A percentile compares a stretch with the other conserved stretches of the same genome.
Evolutionary conservation across 257 asterid genomes (phyloP).

Genomic region (Penstemon barbatus): DNA sequence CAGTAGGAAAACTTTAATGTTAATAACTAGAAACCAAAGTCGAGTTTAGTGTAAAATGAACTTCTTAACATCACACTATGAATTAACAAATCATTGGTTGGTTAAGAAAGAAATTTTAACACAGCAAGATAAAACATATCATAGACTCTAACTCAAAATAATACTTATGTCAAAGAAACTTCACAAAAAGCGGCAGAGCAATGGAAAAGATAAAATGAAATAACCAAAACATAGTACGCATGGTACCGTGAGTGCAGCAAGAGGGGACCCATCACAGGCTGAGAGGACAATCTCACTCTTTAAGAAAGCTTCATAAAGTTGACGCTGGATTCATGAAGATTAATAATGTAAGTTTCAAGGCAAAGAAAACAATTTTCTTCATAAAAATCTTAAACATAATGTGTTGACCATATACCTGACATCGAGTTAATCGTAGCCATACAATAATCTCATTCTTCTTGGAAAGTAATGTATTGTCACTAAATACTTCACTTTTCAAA

Average conservation of each 20-base stretch:
- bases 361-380: background rate
- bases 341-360: conserved; percentile 13
- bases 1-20: background rate
- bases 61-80: background rate
- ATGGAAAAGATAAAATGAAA: conserved; percentile 13
- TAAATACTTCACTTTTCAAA: conserved; percentile 84
- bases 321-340: conserved; percentile 56
- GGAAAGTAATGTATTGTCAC: conserved; percentile 59
- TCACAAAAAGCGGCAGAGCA: background rate
- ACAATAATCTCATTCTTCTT: conserved; percentile 91
- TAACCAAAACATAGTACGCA: background rate
- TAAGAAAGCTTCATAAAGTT: conserved; percentile 85
- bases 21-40: conserved; percentile 7
- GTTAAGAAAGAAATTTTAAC: background rate
- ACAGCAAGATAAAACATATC: conserved; percentile 17
- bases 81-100: conserved; percentile 17
- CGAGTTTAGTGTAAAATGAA: background rate
- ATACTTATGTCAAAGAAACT: conserved; percentile 3
- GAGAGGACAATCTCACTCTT: conserved; percentile 92
- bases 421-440: conserved; percentile 80
- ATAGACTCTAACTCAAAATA: background rate
- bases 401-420: conserved; percentile 59
- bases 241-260: conserved; percentile 95
- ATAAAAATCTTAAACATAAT: conserved; percentile 3
- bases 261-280: conserved; percentile 90